Conservation (phyloP, 306 rosid genomes). For the Cucurbita maxima region DNA sequence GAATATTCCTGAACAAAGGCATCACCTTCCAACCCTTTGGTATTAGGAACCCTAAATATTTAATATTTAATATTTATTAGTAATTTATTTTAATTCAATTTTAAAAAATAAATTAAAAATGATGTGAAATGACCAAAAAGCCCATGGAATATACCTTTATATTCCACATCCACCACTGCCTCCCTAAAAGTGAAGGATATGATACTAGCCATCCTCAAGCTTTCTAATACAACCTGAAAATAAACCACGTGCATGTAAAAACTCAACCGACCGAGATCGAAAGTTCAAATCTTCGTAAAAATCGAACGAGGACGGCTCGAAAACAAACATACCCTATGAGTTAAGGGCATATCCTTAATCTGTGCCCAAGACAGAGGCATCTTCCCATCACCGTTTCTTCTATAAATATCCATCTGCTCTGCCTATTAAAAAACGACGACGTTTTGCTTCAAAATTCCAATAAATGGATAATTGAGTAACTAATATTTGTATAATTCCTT, state of each 20-base stretch:
- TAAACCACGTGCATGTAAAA: neutral
- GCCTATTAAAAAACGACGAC: conserved; percentile 22
- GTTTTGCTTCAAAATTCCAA: neutral
- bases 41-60: conserved; percentile 54
- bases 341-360: conserved; percentile 53
- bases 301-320: too few species aligned
- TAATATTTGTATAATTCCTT: neutral
- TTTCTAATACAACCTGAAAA: conserved; percentile 65
- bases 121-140: neutral
- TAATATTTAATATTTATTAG: neutral
- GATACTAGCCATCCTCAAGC: conserved; percentile 79
- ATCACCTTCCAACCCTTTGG: conserved; percentile 99
- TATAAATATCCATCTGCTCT: conserved; percentile 54
- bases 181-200: conserved; percentile 86
- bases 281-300: too few species aligned
- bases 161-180: conserved; percentile 70
- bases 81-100: neutral
- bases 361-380: conserved; percentile 58
- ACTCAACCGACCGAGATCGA: too few species aligned
- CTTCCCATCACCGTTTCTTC: conserved; percentile 44
- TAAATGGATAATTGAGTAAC: too few species aligned
- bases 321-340: conserved; percentile 21
- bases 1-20: conserved; percentile 91
- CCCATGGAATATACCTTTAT: conserved; percentile 33
- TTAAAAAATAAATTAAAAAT: neutral